Conservation (phyloP, 208 protist species). For the Herpetomonas samuelpessoai region DNA sequence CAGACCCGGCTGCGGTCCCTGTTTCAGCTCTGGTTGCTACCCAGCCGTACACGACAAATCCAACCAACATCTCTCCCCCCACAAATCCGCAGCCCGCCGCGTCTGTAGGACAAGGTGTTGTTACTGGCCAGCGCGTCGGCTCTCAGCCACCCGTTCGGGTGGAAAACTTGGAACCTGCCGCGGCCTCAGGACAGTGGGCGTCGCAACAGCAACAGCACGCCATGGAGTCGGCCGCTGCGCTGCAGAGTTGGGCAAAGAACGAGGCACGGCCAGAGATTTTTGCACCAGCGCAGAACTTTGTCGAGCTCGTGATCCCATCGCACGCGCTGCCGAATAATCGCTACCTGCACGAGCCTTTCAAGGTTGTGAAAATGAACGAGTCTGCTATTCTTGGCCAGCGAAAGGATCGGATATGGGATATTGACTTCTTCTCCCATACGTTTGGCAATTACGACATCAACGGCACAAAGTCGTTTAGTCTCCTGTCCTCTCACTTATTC, state of each 20-base stretch:
- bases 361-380: slow-evolving; percentile 51
- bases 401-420: slow-evolving; percentile 69
- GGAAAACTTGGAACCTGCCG: slow-evolving; percentile 1
- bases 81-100: background rate
- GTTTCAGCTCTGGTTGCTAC: background rate
- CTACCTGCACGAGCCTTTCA: slow-evolving; percentile 60
- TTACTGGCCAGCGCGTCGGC: too few relatives aligned
- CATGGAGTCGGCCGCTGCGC: slow-evolving; percentile 10
- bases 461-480: slow-evolving; percentile 49
- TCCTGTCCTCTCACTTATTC: slow-evolving; percentile 45
- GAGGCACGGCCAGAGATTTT: slow-evolving; percentile 39
- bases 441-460: slow-evolving; percentile 56
- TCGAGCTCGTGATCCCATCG: slow-evolving; percentile 48
- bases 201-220: background rate
- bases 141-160: slow-evolving; percentile 7
- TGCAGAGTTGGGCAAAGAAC: slow-evolving; percentile 20
- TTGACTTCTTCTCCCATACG: slow-evolving; percentile 49
- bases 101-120: background rate
- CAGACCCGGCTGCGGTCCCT: background rate
- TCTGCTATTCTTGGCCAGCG: slow-evolving; percentile 15
- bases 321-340: slow-evolving; percentile 68
- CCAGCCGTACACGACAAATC: background rate
- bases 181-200: background rate
- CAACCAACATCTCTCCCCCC: background rate
- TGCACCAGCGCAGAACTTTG: slow-evolving; percentile 22